Percentiles rank a stretch among this genome's conserved stretches.
Conservation (phyloP, 1,284 basidiomycete species). For the Leccinum subspadiceum region DNA sequence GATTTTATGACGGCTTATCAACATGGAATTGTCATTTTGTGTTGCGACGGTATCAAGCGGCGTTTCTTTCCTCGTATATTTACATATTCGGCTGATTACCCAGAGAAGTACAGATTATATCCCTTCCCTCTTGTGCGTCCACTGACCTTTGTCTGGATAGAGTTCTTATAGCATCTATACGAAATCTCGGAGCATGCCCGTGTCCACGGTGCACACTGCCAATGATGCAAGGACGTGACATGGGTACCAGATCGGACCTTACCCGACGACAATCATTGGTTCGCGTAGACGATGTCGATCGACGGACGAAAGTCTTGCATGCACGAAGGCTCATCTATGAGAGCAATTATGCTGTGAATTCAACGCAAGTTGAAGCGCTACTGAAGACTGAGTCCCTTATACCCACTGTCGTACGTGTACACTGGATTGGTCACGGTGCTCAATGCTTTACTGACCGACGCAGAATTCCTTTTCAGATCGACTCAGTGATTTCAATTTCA, state of each 20-base stretch:
- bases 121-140: too few species aligned
- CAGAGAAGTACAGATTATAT: too few species aligned
- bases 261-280: not conserved
- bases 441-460: not conserved
- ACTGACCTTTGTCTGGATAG: too few species aligned
- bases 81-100: too few species aligned
- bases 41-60: too few species aligned
- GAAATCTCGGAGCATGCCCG: conserved; percentile 14
- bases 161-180: too few species aligned
- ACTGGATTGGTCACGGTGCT: not conserved
- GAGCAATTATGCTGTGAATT: conserved; percentile 12
- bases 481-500: not conserved
- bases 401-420: not conserved
- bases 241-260: conserved; percentile 8
- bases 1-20: too few species aligned
- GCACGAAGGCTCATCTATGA: conserved; percentile 18
- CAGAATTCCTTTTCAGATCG: not conserved
- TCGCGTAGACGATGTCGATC: not conserved
- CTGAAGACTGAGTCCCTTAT: conserved; percentile 13
- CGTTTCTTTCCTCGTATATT: too few species aligned
- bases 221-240: conserved; percentile 7
- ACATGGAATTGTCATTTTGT: too few species aligned
- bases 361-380: conserved; percentile 6
- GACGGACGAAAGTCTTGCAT: conserved; percentile 6
- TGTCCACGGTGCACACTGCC: conserved; percentile 35